Evolutionary conservation across 345 rosid species (phyloP).

Genomic region (Eucalyptus microcorys): DNA sequence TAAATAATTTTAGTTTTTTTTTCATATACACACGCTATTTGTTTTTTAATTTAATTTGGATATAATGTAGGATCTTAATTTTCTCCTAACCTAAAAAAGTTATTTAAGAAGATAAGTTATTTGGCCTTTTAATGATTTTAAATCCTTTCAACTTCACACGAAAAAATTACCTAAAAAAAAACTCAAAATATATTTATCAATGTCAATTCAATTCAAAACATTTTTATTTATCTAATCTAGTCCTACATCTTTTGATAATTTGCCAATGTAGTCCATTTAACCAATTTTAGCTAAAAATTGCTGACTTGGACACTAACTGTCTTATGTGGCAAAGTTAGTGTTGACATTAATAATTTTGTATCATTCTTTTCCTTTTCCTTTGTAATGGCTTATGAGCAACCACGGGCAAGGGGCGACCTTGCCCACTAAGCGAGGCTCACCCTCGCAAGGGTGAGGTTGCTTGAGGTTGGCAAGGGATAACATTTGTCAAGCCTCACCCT

Average conservation of each 20-base stretch:
- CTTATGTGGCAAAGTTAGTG: rapidly evolving
- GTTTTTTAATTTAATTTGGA: background rate
- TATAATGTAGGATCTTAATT: background rate
- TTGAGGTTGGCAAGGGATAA: background rate
- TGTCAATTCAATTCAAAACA: background rate
- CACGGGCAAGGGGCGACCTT: background rate
- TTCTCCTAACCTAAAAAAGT: background rate
- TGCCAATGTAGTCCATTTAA: background rate
- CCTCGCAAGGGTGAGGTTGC: background rate
- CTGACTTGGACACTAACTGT: rapidly evolving
- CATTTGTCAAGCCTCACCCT: background rate
- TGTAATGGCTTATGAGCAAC: background rate
- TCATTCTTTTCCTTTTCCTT: background rate
- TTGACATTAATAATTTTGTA: too few species aligned
- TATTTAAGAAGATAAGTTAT: background rate
- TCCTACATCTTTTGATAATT: too few species aligned
- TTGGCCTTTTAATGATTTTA: background rate
- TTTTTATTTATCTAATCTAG: background rate
- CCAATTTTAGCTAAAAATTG: background rate
- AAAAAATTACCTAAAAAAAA: too few species aligned
- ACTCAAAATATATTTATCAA: background rate
- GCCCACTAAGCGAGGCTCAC: background rate
- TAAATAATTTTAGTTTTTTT: background rate
- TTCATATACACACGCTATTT: background rate
- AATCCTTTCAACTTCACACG: background rate